A percentile compares a stretch with the other conserved stretches of the same genome.
Evolutionary conservation across 148 eudicot genomes (phyloP).

Genomic region (Mesembryanthemum crystallinum): DNA sequence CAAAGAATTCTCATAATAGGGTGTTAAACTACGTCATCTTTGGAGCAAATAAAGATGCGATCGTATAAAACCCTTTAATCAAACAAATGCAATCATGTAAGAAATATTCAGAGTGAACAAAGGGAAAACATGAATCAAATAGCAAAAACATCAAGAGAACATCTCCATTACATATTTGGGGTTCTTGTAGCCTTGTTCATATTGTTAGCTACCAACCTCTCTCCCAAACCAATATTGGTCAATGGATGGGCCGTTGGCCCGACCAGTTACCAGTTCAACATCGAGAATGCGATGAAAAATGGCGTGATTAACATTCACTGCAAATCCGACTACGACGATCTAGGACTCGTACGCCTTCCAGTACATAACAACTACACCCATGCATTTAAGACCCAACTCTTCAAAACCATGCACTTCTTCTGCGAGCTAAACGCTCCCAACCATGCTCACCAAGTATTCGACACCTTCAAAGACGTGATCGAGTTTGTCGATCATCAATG

Average conservation of each 20-base stretch:
- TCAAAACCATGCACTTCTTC: constrained; percentile 16
- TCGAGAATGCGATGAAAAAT: constrained; percentile 23
- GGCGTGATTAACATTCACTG: constrained; percentile 30
- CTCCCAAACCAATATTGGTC: neutral
- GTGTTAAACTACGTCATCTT: too few species aligned
- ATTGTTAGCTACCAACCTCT: too few species aligned
- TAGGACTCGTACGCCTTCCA: constrained; percentile 31
- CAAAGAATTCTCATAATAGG: too few species aligned
- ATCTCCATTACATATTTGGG: too few species aligned
- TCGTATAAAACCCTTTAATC: too few species aligned
- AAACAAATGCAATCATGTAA: too few species aligned
- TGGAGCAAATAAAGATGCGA: too few species aligned
- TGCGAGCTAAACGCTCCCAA: constrained; percentile 25
- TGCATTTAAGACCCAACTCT: constrained; percentile 19
- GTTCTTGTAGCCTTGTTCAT: too few species aligned
- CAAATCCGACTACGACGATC: constrained; percentile 24
- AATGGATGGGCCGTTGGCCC: constrained; percentile 34
- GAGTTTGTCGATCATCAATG: constrained; percentile 32
- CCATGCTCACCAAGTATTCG: neutral
- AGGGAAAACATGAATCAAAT: too few species aligned
- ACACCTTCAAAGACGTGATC: constrained; percentile 25
- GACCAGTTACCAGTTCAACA: constrained; percentile 22
- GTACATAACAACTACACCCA: constrained; percentile 33
- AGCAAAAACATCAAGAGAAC: too few species aligned
- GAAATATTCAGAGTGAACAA: too few species aligned